A percentile compares a stretch with the other conserved stretches of the same genome.
phyloP scores from a whole-genome alignment of 2,329 filamentous ascomycete genomes.

The Penicillium sp. region DNA sequence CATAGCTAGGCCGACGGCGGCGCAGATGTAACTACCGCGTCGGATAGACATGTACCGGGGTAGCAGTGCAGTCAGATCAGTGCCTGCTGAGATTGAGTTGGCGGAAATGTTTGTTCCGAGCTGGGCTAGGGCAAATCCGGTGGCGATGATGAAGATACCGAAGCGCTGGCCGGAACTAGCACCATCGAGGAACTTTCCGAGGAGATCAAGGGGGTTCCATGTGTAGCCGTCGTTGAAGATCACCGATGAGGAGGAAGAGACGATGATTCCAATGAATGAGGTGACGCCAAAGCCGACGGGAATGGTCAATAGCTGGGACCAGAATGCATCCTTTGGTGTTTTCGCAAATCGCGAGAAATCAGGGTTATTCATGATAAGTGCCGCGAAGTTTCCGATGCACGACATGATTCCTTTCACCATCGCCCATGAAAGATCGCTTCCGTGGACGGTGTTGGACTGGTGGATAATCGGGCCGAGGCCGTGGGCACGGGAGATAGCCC shows the following conservation, averaged over 20 bases:
- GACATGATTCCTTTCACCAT: slow-evolving; percentile 85
- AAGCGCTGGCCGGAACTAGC: slow-evolving; percentile 68
- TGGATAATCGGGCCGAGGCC: slow-evolving; percentile 80
- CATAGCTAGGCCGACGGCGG: slow-evolving; percentile 75
- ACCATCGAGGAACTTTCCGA: slow-evolving; percentile 67
- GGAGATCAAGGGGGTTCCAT: slow-evolving; percentile 70
- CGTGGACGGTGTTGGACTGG: slow-evolving; percentile 62
- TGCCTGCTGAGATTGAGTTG: slow-evolving; percentile 80
- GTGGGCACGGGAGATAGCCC: slow-evolving; percentile 77
- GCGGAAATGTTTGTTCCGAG: slow-evolving; percentile 85
- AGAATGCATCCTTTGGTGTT: slow-evolving; percentile 73
- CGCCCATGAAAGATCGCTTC: slow-evolving; percentile 73
- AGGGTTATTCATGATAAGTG: slow-evolving; percentile 75
- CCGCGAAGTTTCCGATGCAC: slow-evolving; percentile 86
- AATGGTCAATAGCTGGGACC: slow-evolving; percentile 76
- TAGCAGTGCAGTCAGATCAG: slow-evolving; percentile 76
- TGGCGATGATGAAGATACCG: slow-evolving; percentile 71
- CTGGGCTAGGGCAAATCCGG: slow-evolving; percentile 74
- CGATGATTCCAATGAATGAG: slow-evolving; percentile 81
- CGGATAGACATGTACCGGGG: slow-evolving; percentile 82
- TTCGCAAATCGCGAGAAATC: slow-evolving; percentile 83
- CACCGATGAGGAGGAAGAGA: slow-evolving; percentile 64
- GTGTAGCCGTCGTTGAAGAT: slow-evolving; percentile 64
- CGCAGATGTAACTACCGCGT: slow-evolving; percentile 83
- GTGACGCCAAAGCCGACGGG: slow-evolving; percentile 72